Evolutionary conservation across 106 monocot genomes (phyloP).

Genomic region (Vanilla planifolia): DNA sequence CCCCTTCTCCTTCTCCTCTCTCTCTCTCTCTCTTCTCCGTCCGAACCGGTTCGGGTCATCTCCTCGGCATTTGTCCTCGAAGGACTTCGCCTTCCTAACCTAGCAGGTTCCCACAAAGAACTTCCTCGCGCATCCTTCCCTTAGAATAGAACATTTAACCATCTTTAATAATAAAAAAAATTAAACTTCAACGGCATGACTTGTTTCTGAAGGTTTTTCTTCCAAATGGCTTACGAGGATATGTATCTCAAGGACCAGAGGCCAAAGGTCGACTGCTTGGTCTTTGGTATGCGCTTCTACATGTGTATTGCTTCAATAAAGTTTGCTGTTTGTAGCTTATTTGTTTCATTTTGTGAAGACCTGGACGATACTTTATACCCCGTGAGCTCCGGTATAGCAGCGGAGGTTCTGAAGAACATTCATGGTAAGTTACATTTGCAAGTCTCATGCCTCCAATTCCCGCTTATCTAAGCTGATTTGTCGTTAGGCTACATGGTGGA

Average conservation of each 20-base stretch:
- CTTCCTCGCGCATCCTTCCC: not conserved
- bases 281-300: slow-evolving; percentile 46
- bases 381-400: slow-evolving; percentile 58
- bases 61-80: not conserved
- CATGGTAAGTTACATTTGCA: slow-evolving; percentile 27
- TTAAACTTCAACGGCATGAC: not conserved
- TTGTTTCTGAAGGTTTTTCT: not conserved
- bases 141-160: not conserved
- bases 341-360: slow-evolving; percentile 27
- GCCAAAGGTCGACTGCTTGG: slow-evolving; percentile 68
- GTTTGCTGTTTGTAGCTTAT: not conserved
- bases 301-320: not conserved
- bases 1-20: not conserved
- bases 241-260: slow-evolving; percentile 28
- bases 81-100: not conserved
- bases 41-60: not conserved
- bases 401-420: slow-evolving; percentile 58
- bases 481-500: slow-evolving; percentile 65
- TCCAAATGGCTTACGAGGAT: slow-evolving; percentile 49
- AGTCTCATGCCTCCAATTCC: not conserved
- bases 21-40: not conserved
- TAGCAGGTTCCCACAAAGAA: not conserved
- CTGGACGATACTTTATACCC: slow-evolving; percentile 93
- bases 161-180: too few relatives aligned
- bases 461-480: not conserved